These are phyloP conservation scores for Rachicladosporium sp. DNA, from an alignment of 2,329 filamentous ascomycete genomes.

Conservation along the genomic window DNA sequence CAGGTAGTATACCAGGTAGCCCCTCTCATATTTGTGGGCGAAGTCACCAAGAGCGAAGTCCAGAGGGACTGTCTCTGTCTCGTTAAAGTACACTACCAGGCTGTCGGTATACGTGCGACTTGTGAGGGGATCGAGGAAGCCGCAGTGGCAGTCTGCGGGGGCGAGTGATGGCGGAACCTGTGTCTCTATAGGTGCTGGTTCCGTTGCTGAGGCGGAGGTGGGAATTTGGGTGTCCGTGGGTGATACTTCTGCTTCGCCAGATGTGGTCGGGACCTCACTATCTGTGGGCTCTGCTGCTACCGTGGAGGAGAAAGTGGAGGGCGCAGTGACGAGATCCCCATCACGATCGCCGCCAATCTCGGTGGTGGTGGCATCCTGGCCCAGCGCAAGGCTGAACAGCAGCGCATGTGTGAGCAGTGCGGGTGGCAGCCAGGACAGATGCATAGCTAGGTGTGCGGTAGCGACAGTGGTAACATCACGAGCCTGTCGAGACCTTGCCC, in stretches of 20 bases:
- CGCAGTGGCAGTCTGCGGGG: constrained; percentile 30
- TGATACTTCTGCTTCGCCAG: too few relatives aligned
- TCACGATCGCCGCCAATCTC: background rate
- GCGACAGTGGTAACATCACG: too few relatives aligned
- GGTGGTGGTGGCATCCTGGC: constrained; percentile 3
- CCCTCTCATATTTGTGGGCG: constrained; percentile 33
- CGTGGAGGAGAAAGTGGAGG: too few relatives aligned
- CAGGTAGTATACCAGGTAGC: constrained; percentile 34
- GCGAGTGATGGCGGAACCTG: background rate
- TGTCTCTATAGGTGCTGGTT: too few relatives aligned
- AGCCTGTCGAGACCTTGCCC: too few relatives aligned
- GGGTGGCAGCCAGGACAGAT: constrained; percentile 1
- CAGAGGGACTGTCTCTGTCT: constrained; percentile 24
- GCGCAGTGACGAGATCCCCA: too few relatives aligned
- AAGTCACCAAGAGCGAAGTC: constrained; percentile 31
- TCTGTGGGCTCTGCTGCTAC: too few relatives aligned
- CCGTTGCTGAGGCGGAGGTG: too few relatives aligned
- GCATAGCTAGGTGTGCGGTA: constrained; percentile 1
- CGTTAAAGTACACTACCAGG: constrained; percentile 40
- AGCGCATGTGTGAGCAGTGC: background rate
- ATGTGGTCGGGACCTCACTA: too few relatives aligned
- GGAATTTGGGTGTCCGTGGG: too few relatives aligned
- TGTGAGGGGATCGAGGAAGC: constrained; percentile 31
- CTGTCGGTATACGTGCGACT: constrained; percentile 34
- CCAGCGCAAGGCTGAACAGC: constrained; percentile 1